phyloP scores from a whole-genome alignment of 2,329 filamentous ascomycete genomes.

The Aureobasidium sp. region DNA sequence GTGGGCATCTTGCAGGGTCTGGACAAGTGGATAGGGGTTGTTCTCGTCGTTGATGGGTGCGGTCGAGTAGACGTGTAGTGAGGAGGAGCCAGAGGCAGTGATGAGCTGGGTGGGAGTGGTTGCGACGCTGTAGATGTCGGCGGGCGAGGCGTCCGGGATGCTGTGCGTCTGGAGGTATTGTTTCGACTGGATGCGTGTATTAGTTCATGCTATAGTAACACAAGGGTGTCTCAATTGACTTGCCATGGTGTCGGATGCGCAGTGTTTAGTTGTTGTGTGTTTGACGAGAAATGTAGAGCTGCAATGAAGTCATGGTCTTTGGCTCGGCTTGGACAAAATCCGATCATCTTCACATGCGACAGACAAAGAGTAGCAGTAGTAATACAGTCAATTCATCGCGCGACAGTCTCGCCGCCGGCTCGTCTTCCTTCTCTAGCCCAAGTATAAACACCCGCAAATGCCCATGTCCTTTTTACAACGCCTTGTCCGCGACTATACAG shows the following conservation, averaged over 20 bases:
- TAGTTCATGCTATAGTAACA: background rate
- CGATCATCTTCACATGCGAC: background rate
- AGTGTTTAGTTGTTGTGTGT: background rate
- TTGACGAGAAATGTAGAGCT: constrained; percentile 7
- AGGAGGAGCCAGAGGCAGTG: constrained; percentile 77
- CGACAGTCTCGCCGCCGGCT: background rate
- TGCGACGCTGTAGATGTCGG: constrained; percentile 33
- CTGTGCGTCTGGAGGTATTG: constrained; percentile 95
- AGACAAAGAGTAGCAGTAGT: background rate
- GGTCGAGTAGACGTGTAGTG: constrained; percentile 69
- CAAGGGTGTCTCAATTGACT: background rate
- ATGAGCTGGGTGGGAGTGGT: constrained; percentile 49
- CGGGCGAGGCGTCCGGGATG: constrained; percentile 57
- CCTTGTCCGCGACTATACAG: constrained; percentile 9
- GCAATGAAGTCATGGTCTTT: background rate
- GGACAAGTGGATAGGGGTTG: constrained; percentile 61
- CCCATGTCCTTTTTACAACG: constrained; percentile 11
- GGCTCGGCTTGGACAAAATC: background rate
- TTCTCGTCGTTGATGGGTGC: constrained; percentile 36
- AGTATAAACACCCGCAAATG: constrained; percentile 12
- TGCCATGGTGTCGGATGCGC: background rate
- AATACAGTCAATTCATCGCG: constrained; percentile 5
- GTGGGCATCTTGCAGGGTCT: constrained; percentile 75
- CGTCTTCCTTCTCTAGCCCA: background rate
- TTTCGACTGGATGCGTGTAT: constrained; percentile 62